Evolutionary conservation across 2,329 filamentous ascomycete species (phyloP), one percentile per base, ranked within the genome.

Genomic region (Septoria linicola): DNA sequence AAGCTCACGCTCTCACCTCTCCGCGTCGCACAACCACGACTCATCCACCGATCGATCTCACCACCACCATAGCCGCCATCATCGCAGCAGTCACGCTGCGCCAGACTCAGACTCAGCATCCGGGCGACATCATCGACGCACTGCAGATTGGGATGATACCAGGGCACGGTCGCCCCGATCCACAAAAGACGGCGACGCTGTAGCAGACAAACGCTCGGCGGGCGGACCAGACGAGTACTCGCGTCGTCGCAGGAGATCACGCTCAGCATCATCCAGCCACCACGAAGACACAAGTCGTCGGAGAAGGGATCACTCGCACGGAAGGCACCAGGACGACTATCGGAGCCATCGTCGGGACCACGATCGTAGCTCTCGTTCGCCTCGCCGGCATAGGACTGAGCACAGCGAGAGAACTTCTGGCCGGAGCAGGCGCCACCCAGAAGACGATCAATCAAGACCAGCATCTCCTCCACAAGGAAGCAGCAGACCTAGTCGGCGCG

Each of bases 231-330:
- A 72, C 59, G 61, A 70, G 21, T 65, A 65, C 27, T 51, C 66
- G 10, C 58, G 62, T 49, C 71, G 69, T 34, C 70, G 68, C 40
- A 71, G 70, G 49, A 58, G 63, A 41, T 75, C 73, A 30, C 69
- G 63, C 11, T 75, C 73, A 11, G 61, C 58, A 53, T 71, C 73
- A 37, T 70, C 69, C 23, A 61, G 66, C 45, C 70, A 72, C 57
- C 59, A 65, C 46, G 59, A 62, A 17, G 63, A 64, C 31, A 55
- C 66, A 31, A 60, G 61, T 42, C 62, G 66, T 49, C 54, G 54
- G 41, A 63, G 68, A 37, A 66, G 55, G 32, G 45, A 41, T 32
- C 21, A 35, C 32, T 37, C 53, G 13, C 30, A 32, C 13, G 67
- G 55, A 41, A 41, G 46, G 31, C 55, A 51, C 41, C 49, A 52